Evolutionary conservation across 148 eudicot genomes (phyloP), one percentile per base, ranked within the genome.

Genomic region (Dysphania ambrosioides): DNA sequence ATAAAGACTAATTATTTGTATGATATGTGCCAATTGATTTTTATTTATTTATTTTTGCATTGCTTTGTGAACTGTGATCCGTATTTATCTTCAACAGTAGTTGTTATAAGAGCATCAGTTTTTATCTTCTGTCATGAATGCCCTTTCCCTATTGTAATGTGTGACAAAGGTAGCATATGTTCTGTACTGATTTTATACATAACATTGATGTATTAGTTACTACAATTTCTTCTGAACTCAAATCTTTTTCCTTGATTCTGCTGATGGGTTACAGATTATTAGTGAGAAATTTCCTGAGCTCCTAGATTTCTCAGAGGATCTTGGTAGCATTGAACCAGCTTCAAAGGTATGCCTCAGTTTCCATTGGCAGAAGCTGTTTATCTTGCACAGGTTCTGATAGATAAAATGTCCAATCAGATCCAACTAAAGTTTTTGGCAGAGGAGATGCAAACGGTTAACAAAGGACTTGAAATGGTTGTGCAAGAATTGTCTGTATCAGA

Each of bases 371-470:
- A 24, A 26, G 26, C 49, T 75, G 68, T 47, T 58, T 26, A 60
- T 41, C 21, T 73, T 26, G 66, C 24, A 61, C 77, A 64, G 32
- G 61, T 68, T n/a, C 66, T 69, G 58, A 71, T 49, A 34, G 21
- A 51, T 72, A 29, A 61, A 67, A 49, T 9, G n/a, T 72, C 55
- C 73, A 41, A 80, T 31, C 87, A 93, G 98, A 81, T 93, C 58
- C 98, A 91, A 86, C 38, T 89, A 77, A 93, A 89, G 71, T 82
- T 53, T 64, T 82, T 93, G 82, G 97, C 97, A 8, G 97, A 91
- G 83, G 97, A 91, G 83, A 93, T 92, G 97, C 92, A 92, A 80
- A 88, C 97, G n/a, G 82, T 92, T n/a, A 90, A 82, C 83, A 89
- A 87, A 82, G 98, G 98, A 29, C 84, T 93, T 21, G 98, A 93